phyloP scores from a whole-genome alignment of 208 protist species.

The Trypanosoma melophagium region DNA sequence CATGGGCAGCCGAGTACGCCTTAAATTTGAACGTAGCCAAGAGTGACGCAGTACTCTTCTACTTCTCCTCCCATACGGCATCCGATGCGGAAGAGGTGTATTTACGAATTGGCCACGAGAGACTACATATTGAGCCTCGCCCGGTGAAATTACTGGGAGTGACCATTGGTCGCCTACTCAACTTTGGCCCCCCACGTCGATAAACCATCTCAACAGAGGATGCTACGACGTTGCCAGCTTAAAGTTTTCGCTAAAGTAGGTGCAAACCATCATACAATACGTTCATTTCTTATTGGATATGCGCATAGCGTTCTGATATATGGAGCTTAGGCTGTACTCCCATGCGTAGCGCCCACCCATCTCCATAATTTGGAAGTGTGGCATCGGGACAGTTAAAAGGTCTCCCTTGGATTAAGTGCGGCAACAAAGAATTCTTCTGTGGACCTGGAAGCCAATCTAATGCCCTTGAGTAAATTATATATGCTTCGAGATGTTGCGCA shows the following conservation, averaged over 20 bases:
- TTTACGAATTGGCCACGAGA: neutral
- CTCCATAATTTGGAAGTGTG: neutral
- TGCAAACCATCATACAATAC: neutral
- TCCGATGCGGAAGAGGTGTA: neutral
- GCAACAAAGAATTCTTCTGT: neutral
- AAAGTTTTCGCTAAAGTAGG: neutral
- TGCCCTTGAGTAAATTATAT: neutral
- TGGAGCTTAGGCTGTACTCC: neutral
- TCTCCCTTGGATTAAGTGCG: neutral
- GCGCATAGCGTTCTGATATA: slow-evolving; percentile 7
- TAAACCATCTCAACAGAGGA: neutral
- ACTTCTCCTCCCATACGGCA: slow-evolving; percentile 1
- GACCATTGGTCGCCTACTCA: neutral
- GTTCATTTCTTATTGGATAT: slow-evolving; percentile 1
- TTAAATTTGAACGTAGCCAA: neutral
- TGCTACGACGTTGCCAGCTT: neutral
- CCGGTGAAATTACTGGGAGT: neutral
- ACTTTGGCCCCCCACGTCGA: neutral
- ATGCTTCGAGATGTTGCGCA: neutral
- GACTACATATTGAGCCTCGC: neutral
- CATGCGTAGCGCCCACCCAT: neutral
- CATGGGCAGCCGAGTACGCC: neutral
- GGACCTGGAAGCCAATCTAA: neutral
- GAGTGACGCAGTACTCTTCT: neutral
- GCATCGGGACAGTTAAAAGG: neutral